Evolutionary conservation across 2,329 filamentous ascomycete species (phyloP), one percentile per base, ranked within the genome.

Genomic region (Colletotrichum salicis): DNA sequence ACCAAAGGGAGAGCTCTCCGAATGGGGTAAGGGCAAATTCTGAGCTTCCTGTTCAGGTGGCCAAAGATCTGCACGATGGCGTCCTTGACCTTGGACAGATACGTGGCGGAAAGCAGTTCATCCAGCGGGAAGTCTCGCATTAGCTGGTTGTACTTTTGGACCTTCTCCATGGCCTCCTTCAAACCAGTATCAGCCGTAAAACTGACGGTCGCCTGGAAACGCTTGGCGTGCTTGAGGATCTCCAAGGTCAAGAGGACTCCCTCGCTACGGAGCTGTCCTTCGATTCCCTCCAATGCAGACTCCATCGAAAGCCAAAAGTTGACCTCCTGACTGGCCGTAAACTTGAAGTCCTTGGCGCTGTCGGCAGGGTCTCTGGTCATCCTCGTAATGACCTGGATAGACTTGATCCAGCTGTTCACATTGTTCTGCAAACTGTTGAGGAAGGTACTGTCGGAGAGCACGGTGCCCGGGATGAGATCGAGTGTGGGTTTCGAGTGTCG

Each of bases 291-390:
- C 74, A 99, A 84, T 5, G 95, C 94, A 19, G 92, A 93, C 82
- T 99, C 97, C 93, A 99, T 97, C 2, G 95, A 97, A 62, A 99
- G 83, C 96, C 96, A 99, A 79, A 99, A 99, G 82, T 98, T 98
- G 82, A 99, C 97, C 82, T 99, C 96, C 81, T 98, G 96, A 68
- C 94, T 96, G 37, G 96, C 96, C 27, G 95, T 97, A 37, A 78
- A 77, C 76, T 83, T 85, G 71, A 86, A 85, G 68, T 86, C 84
- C 73, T 85, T 84, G 66, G 81, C 82, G 88, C 75, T 89, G 87
- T 80, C 92, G 5, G 86, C 85, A 1, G 94, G 91, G 77, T 99
- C 96, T 78, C 95, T 91, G 52, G 94, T 94, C 86, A 97, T 93
- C 83, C 97, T 97, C 51, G 96, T 99, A 76, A 98, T 97, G 59